Evolutionary conservation across 2,329 filamentous ascomycete genomes (phyloP), one percentile per base, ranked within the genome.

Genomic region (Sordariomycetes sp.): DNA sequence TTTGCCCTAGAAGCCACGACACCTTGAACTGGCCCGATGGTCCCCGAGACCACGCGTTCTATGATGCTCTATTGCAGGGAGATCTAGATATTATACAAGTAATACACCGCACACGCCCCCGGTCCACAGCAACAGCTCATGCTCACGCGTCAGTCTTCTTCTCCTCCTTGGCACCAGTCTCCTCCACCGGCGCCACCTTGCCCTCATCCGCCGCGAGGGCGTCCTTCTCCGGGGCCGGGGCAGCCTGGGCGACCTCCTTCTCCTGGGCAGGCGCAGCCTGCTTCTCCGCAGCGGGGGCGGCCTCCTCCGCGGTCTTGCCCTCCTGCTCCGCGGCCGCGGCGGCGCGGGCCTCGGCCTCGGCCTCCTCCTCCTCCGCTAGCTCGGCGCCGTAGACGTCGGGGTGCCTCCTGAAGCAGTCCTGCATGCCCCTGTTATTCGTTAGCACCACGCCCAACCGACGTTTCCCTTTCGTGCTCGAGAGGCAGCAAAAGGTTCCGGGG

Each of bases 371-470:
- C 53, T 90, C 87, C 36, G 87, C 85, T 20, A 96, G 77, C 69
- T 97, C 92, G 51, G 87, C 81, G 60, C 90, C 91, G 72, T 99
- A 99, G 60, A 96, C 79, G 51, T 97, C 94, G 22, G 94, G 94
- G 70, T 96, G 88, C 69, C 85, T 76, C 64, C 90, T 83, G 80
- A 99, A 99, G 77, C 94, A 99, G 66, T 92, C 86, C 76, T 97
- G 94, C 94, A 99, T 99, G 65, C 80, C 84, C 79, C 91, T 96
- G 64, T 65, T 32, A 3, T 10, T 32, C 45, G 59, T 76, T 65
- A 69, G 68, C 48, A 32, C 20, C 25, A 22, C 5, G 2, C 22
- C 28, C 28, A 22, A 22, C 54, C 13, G 10, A 15, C 13, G n/a
- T 4, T 17, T n/a, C 6, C 36, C 13, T 42, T 36, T 36, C 34